Evolutionary conservation across 2,329 filamentous ascomycete species (phyloP).

Genomic region (Dactylellina haptotyla): DNA sequence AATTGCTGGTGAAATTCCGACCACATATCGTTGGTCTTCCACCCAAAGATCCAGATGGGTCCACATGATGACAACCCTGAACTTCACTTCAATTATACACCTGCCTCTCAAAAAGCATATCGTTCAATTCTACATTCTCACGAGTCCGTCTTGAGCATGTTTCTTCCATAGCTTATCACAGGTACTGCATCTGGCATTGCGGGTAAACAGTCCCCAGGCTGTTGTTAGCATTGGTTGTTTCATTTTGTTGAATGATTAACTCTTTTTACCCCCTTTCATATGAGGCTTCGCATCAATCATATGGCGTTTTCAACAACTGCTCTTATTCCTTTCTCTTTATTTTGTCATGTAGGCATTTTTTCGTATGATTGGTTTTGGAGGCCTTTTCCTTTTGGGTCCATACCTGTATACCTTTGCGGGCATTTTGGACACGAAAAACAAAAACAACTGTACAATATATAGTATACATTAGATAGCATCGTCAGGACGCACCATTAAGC

Average conservation of each 20-base stretch:
- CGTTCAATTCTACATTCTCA: too few relatives aligned
- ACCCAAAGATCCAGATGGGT: conserved; percentile 28
- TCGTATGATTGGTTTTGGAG: conserved; percentile 15
- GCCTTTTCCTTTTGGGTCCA: neutral
- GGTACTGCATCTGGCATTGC: too few relatives aligned
- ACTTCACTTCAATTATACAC: neutral
- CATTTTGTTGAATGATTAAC: neutral
- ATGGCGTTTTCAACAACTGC: conserved; percentile 60
- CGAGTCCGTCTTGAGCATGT: neutral
- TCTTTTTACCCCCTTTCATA: conserved; percentile 4
- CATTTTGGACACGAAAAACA: neutral
- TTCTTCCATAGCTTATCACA: neutral
- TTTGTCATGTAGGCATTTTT: conserved; percentile 31
- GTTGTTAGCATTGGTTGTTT: too few relatives aligned
- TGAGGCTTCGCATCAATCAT: conserved; percentile 61
- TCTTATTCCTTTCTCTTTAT: neutral
- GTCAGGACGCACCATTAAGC: neutral
- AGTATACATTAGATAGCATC: neutral
- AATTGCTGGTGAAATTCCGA: conserved; percentile 48
- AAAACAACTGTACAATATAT: conserved; percentile 25
- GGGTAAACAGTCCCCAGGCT: too few relatives aligned
- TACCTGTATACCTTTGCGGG: conserved; percentile 1
- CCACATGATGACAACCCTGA: neutral
- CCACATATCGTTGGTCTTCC: conserved; percentile 45
- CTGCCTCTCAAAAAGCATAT: neutral